phyloP scores from a whole-genome alignment of 75 land plant species.

The Sequoia sempervirens region DNA sequence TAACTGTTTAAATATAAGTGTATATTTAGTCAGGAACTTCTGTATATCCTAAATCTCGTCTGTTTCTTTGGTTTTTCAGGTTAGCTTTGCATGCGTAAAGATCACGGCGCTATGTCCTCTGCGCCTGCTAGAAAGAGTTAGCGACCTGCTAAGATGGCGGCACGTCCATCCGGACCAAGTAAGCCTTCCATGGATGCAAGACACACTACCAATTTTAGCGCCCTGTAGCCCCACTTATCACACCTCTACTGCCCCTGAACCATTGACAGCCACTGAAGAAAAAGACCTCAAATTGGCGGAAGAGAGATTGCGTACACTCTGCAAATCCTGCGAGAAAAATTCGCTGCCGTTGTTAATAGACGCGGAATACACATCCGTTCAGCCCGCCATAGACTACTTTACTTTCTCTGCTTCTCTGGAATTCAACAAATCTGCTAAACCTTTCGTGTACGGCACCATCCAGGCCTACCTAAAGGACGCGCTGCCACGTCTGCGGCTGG shows the following conservation, averaged over 20 bases:
- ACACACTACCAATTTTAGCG: slow-evolving; percentile 56
- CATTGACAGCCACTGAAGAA: slow-evolving; percentile 62
- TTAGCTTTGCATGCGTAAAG: slow-evolving; percentile 69
- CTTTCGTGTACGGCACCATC: slow-evolving; percentile 69
- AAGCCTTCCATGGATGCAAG: slow-evolving; percentile 69
- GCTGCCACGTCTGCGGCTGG: slow-evolving; percentile 43
- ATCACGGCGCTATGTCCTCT: slow-evolving; percentile 86
- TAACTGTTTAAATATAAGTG: no score
- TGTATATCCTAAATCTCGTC: neutral
- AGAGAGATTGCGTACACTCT: slow-evolving; percentile 52
- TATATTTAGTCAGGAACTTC: no score
- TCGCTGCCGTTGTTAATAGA: slow-evolving; percentile 68
- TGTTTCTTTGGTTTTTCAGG: slow-evolving; percentile 32
- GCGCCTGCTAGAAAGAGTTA: slow-evolving; percentile 49
- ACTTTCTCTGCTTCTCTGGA: slow-evolving; percentile 43
- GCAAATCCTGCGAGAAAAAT: slow-evolving; percentile 46
- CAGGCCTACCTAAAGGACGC: slow-evolving; percentile 83
- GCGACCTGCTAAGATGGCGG: slow-evolving; percentile 41
- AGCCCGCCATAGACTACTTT: slow-evolving; percentile 84
- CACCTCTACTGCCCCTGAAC: slow-evolving; percentile 48
- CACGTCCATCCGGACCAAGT: neutral
- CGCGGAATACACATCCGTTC: slow-evolving; percentile 77
- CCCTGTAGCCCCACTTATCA: slow-evolving; percentile 74
- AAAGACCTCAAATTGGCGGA: slow-evolving; percentile 40
- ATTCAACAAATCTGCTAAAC: slow-evolving; percentile 35